phyloP scores from a whole-genome alignment of 2,329 filamentous ascomycete genomes.

The Stachybotrys chlorohalonatus region DNA sequence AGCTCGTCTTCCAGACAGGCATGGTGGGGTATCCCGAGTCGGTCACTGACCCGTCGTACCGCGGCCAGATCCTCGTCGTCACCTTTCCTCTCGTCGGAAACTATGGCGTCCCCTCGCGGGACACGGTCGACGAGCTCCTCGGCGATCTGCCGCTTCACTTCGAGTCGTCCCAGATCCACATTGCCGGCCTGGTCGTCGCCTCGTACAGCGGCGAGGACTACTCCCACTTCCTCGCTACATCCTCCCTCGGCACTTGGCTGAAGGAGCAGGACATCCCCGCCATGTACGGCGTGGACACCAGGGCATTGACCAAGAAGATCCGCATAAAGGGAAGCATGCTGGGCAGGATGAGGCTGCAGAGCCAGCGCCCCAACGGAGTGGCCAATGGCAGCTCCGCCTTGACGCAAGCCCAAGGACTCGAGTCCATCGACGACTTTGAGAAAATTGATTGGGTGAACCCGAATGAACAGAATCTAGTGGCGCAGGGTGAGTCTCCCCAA shows the following conservation, averaged over 20 bases:
- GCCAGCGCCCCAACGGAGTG: conserved; percentile 34
- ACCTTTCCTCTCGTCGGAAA: conserved; percentile 95
- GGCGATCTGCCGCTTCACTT: conserved; percentile 85
- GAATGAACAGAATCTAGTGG: conserved; percentile 86
- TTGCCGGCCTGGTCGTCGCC: conserved; percentile 82
- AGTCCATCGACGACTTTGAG: conserved; percentile 52
- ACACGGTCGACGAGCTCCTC: conserved; percentile 75
- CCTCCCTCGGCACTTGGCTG: conserved; percentile 87
- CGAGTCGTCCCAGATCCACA: conserved; percentile 86
- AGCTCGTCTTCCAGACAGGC: conserved; percentile 98
- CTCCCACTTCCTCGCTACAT: conserved; percentile 86
- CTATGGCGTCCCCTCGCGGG: conserved; percentile 89
- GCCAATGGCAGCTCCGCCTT: conserved; percentile 20
- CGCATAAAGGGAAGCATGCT: conserved; percentile 94
- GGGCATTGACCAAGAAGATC: conserved; percentile 89
- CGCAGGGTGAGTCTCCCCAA: conserved; percentile 64
- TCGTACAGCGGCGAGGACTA: conserved; percentile 92
- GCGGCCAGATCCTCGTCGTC: conserved; percentile 89
- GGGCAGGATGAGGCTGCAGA: conserved; percentile 72
- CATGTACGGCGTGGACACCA: conserved; percentile 90
- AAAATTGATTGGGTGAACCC: conserved; percentile 82
- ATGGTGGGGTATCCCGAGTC: conserved; percentile 99
- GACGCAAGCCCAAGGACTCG: conserved; percentile 10
- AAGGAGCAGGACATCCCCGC: conserved; percentile 93
- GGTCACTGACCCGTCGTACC: conserved; percentile 78